Conservation (phyloP, 208 protist species). For the Phytomonas francai region DNA sequence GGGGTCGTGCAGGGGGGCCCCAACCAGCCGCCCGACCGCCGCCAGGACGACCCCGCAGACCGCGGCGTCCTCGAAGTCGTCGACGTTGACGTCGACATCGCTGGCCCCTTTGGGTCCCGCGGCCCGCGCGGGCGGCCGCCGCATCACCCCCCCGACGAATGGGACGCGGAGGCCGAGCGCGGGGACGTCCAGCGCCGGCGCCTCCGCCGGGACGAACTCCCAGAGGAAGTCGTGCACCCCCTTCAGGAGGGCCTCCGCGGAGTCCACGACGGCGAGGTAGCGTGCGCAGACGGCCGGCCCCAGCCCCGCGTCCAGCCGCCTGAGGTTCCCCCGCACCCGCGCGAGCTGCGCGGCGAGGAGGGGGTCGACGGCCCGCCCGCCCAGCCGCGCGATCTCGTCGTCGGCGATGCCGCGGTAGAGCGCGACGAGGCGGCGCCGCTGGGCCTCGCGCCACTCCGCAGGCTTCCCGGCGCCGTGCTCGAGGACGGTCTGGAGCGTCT, state of each 20-base stretch:
- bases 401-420: slow-evolving; percentile 70
- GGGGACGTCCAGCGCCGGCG: slow-evolving; percentile 63
- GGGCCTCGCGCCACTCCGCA: slow-evolving; percentile 73
- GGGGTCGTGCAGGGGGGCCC: slow-evolving; percentile 52
- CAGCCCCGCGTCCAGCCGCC: slow-evolving; percentile 44
- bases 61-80: slow-evolving; percentile 73
- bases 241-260: slow-evolving; percentile 38
- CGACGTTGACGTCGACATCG: slow-evolving; percentile 12
- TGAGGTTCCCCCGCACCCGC: slow-evolving; percentile 59
- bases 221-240: slow-evolving; percentile 82
- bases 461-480: slow-evolving; percentile 71
- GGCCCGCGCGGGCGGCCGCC: slow-evolving; percentile 23
- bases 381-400: slow-evolving; percentile 64
- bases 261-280: slow-evolving; percentile 51
- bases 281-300: slow-evolving; percentile 61
- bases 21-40: slow-evolving; percentile 64
- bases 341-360: slow-evolving; percentile 57
- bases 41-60: slow-evolving; percentile 73
- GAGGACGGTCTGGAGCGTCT: slow-evolving; percentile 83
- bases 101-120: slow-evolving; percentile 12
- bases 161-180: slow-evolving; percentile 66
- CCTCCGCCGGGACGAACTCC: slow-evolving; percentile 68
- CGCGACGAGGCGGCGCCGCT: slow-evolving; percentile 71
- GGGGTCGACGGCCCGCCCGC: slow-evolving; percentile 39
- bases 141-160: slow-evolving; percentile 62